These are phyloP conservation scores for Glomus cerebriforme DNA, from an alignment of 192 early-diverging fungal genomes.

Conservation along the genomic window DNA sequence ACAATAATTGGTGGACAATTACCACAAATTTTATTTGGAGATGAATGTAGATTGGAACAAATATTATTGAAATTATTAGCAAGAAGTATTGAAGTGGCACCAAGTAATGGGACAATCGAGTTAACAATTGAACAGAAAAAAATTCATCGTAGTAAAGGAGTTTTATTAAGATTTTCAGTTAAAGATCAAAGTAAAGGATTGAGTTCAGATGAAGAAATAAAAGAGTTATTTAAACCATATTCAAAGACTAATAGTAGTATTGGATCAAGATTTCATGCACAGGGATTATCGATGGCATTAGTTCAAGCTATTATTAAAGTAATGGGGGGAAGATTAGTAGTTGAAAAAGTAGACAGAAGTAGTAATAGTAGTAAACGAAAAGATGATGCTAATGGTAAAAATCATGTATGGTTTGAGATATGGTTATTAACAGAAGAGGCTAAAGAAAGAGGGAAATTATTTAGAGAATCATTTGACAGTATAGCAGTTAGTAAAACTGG, in stretches of 20 bases:
- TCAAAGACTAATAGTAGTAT: not conserved
- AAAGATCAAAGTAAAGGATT: constrained; percentile 18
- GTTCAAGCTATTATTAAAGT: constrained; percentile 20
- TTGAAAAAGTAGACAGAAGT: not conserved
- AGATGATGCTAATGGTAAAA: not conserved
- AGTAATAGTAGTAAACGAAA: not conserved
- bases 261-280: constrained; percentile 27
- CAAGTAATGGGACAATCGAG: not conserved
- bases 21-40: not conserved
- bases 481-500: not conserved
- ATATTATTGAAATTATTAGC: constrained; percentile 8
- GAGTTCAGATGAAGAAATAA: constrained; percentile 5
- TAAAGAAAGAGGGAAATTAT: not conserved
- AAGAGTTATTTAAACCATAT: constrained; percentile 25
- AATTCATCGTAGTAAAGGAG: not conserved
- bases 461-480: not conserved
- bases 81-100: constrained; percentile 3
- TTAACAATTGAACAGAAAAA: not conserved
- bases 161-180: constrained; percentile 13
- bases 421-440: constrained; percentile 1
- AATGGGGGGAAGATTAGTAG: constrained; percentile 7
- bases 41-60: constrained; percentile 16
- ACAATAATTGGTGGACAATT: constrained; percentile 3
- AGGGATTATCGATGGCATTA: constrained; percentile 21
- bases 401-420: constrained; percentile 19